These are phyloP conservation scores for Theileria parva DNA, from an alignment of 169 alveolate species.

Conservation along the genomic window DNA sequence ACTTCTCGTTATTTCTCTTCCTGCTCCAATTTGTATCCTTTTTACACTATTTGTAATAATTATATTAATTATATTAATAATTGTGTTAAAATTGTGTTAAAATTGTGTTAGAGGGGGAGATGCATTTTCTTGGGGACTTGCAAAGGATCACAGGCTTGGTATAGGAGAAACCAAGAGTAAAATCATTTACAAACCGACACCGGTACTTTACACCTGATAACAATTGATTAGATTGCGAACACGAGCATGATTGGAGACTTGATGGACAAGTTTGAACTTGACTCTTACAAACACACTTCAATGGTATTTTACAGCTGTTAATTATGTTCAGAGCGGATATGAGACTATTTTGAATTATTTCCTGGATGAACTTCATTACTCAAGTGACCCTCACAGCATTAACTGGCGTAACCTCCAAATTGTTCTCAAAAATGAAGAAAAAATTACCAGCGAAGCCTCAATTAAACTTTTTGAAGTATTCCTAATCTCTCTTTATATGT, in stretches of 20 bases:
- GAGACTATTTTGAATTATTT: conserved; percentile 21
- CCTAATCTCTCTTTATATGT: background rate
- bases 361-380: conserved; percentile 49
- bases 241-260: conserved; percentile 43
- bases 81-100: conserved; percentile 1
- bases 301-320: background rate
- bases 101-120: conserved; percentile 49
- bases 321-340: conserved; percentile 16
- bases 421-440: conserved; percentile 69
- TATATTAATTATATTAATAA: conserved; percentile 10
- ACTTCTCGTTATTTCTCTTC: conserved; percentile 47
- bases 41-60: background rate
- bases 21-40: conserved; percentile 44
- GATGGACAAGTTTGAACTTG: conserved; percentile 25
- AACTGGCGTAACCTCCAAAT: conserved; percentile 71
- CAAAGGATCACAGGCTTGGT: conserved; percentile 69
- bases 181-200: conserved; percentile 64
- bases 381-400: conserved; percentile 42
- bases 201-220: conserved; percentile 24
- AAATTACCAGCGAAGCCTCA: conserved; percentile 58
- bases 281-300: background rate
- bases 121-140: conserved; percentile 70
- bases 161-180: conserved; percentile 60
- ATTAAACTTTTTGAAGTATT: conserved; percentile 55
- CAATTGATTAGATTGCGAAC: conserved; percentile 28